Conservation (phyloP, 108 stramenopile species). For the Fragilariopsis cylindrus region DNA sequence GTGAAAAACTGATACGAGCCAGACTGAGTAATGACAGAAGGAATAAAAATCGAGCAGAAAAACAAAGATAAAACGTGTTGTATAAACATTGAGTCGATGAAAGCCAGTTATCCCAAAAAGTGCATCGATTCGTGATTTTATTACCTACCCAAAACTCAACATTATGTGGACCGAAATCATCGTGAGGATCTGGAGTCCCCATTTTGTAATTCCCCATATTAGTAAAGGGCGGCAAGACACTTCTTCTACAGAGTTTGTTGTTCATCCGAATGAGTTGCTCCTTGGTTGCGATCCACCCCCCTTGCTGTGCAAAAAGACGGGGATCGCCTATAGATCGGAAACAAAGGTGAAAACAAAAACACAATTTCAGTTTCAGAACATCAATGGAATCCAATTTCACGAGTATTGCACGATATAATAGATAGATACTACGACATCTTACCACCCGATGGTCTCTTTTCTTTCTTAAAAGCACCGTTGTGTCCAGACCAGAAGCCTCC, state of each 20-base stretch:
- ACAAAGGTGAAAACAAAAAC: too few species aligned
- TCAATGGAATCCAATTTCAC: too few species aligned
- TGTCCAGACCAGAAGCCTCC: conserved; percentile 76
- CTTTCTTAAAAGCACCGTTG: conserved; percentile 40
- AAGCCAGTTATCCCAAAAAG: not conserved
- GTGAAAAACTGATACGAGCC: conserved; percentile 74
- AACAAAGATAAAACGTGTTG: not conserved
- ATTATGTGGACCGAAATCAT: conserved; percentile 71
- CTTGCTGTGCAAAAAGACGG: conserved; percentile 59
- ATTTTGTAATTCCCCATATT: not conserved
- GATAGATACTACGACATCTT: not conserved
- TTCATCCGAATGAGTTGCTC: conserved; percentile 57
- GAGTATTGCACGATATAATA: too few species aligned
- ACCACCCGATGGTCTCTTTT: conserved; percentile 28
- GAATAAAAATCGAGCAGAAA: not conserved
- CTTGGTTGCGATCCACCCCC: conserved; percentile 82
- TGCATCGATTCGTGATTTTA: not conserved
- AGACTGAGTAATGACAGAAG: not conserved
- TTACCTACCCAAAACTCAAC: conserved; percentile 66
- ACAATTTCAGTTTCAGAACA: too few species aligned
- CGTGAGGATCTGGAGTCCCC: conserved; percentile 33
- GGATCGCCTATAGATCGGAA: conserved; percentile 28
- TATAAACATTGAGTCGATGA: conserved; percentile 39
- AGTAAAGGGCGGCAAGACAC: conserved; percentile 75
- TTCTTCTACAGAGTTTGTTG: conserved; percentile 56